Evolutionary conservation across 768 basidiomycete genomes (phyloP).

Genomic region (Pleurotus ostreatus): DNA sequence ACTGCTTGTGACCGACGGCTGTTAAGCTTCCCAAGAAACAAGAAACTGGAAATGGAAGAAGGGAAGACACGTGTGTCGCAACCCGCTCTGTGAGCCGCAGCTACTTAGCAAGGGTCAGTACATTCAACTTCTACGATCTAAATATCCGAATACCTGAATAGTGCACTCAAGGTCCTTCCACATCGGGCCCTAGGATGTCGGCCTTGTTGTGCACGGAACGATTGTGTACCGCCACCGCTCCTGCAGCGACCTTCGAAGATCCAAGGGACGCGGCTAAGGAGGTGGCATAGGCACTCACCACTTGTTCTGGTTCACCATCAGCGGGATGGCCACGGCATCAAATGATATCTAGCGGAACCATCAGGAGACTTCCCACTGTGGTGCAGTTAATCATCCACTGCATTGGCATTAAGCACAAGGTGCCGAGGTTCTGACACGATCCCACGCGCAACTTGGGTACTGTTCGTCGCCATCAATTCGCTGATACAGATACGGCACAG

Average conservation of each 20-base stretch:
- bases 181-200: conserved; percentile 1
- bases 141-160: not conserved
- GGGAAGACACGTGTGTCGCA: not conserved
- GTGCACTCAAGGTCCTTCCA: not conserved
- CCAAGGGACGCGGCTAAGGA: not conserved
- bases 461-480: too few relatives aligned
- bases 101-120: too few relatives aligned
- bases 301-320: not conserved
- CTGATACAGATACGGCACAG: too few relatives aligned
- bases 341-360: not conserved
- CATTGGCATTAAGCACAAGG: too few relatives aligned
- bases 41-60: too few relatives aligned
- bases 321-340: not conserved
- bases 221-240: not conserved
- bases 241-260: not conserved
- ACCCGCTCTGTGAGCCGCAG: not conserved
- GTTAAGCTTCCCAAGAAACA: too few relatives aligned
- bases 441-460: too few relatives aligned
- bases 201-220: not conserved
- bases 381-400: too few relatives aligned
- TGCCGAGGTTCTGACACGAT: too few relatives aligned
- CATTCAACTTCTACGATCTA: too few relatives aligned
- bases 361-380: not conserved
- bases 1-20: too few relatives aligned
- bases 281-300: not conserved